phyloP scores from a whole-genome alignment of 1,284 basidiomycete species.

The Ceratobasidium theobromae region DNA sequence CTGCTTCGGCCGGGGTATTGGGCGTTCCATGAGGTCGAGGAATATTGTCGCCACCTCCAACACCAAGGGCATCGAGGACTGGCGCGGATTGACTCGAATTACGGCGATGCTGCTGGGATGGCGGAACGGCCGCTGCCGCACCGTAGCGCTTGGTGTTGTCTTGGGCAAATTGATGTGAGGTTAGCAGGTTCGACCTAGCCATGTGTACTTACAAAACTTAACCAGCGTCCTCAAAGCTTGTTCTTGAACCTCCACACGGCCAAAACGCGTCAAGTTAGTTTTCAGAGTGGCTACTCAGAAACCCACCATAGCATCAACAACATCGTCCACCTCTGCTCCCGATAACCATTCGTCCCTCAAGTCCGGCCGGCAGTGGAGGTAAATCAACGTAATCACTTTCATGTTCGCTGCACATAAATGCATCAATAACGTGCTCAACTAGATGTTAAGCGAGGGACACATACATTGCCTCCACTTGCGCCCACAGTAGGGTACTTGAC shows the following conservation, averaged over 20 bases:
- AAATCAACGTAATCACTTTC: conserved; percentile 99
- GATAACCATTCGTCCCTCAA: conserved; percentile 97
- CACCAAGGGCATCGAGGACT: conserved; percentile 66
- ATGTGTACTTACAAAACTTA: conserved; percentile 76
- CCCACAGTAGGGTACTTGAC: conserved; percentile 97
- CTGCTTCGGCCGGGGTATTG: conserved; percentile 53
- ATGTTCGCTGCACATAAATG: conserved; percentile 75
- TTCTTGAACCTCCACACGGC: conserved; percentile 76
- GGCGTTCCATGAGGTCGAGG: conserved; percentile 75
- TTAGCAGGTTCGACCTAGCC: background rate
- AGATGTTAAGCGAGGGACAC: conserved; percentile 38
- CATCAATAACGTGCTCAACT: conserved; percentile 15
- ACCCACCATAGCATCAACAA: conserved; percentile 74
- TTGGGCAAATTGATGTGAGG: conserved; percentile 41
- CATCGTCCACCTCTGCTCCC: conserved; percentile 89
- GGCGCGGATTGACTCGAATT: conserved; percentile 78
- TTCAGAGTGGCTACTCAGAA: background rate
- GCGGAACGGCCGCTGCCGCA: conserved; percentile 49
- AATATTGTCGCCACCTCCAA: conserved; percentile 70
- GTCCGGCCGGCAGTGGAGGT: conserved; percentile 95
- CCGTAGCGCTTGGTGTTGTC: conserved; percentile 82
- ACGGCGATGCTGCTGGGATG: conserved; percentile 62
- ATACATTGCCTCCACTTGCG: conserved; percentile 96
- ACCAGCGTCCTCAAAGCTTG: conserved; percentile 92
- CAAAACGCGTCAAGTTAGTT: background rate